Evolutionary conservation across 177 flowering plant genomes (phyloP), one percentile per base, ranked within the genome.

Genomic region (Vitis hybrid): DNA sequence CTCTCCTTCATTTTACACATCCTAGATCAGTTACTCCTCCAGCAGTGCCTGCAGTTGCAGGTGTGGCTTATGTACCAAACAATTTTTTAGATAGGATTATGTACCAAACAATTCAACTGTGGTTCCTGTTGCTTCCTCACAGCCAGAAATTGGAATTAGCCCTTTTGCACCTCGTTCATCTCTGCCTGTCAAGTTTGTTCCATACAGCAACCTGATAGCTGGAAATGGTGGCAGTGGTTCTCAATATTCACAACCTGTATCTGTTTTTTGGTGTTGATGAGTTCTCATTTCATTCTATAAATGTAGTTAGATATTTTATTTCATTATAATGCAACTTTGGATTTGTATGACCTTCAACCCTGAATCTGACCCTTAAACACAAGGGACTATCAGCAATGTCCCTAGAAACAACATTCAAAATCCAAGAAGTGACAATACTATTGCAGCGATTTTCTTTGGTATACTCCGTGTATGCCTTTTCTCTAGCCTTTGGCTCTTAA

Each of bases 221-320:
- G 84, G 77, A 69, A 84, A 76, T 81, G 84, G 83, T 74, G 85
- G 77, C 70, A 80, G 48, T 63, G 79, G 73, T 66, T 65, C 86
- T 62, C 91, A 83, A 66, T 83, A 81, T 83, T 68, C 82, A 17
- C 87, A 85, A 73, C 84, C 87, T 65, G 97, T 92, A 88, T n/a
- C 92, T 74, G 57, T 56, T 70, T 21, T 55, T 50, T 9, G 56
- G 8, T n/a, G 32, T 52, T 32, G 21, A 56, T 54, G 26, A 19
- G 52, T 48, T 63, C 19, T 55, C 13, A 5, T 62, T 40, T n/a
- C 15, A 23, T 55, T 66, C 48, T 48, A 67, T 10, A 4, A 21
- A 52, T 12, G 3, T 48, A 26, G 14, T 54, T 13, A 10, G 13
- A 13, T 54, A n/a, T 54, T n/a, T 54, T 54, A 32, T 34, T 32